Conservation (phyloP, 805 yeast species). For the Pichia deserticola region DNA sequence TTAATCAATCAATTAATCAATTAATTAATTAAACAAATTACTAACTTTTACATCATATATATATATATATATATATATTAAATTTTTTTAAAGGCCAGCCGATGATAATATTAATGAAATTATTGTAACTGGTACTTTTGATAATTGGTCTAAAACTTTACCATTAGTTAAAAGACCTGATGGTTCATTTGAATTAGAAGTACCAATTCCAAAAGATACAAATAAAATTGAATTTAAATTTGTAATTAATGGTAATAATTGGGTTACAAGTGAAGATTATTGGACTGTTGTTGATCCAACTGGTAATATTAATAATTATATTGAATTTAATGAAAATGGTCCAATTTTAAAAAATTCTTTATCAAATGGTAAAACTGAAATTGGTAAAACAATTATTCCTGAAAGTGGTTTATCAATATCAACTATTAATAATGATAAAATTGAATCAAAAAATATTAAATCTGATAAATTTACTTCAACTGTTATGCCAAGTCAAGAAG, state of each 20-base stretch:
- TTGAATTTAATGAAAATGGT: conserved; percentile 33
- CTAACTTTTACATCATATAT: too few relatives aligned
- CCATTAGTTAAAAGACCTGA: conserved; percentile 39
- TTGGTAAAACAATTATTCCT: conserved; percentile 22
- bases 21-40: too few relatives aligned
- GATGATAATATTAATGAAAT: conserved; percentile 26
- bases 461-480: conserved; percentile 18
- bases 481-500: conserved; percentile 41
- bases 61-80: neutral
- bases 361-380: conserved; percentile 17
- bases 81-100: conserved; percentile 22
- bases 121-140: conserved; percentile 54
- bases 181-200: conserved; percentile 27
- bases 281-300: conserved; percentile 38
- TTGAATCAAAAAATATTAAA: neutral
- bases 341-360: conserved; percentile 24
- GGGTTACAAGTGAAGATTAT: conserved; percentile 39
- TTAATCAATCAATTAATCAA: too few relatives aligned
- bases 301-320: conserved; percentile 47
- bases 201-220: conserved; percentile 21
- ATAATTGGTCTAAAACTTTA: conserved; percentile 46
- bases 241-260: conserved; percentile 49
- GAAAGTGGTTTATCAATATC: conserved; percentile 9
- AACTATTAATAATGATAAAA: neutral
- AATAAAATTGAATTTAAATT: conserved; percentile 40